Percentiles rank a stretch among this genome's conserved stretches.
These are phyloP conservation scores for Marsdenia floribunda DNA, from an alignment of 257 asterid species.

Conservation along the genomic window DNA sequence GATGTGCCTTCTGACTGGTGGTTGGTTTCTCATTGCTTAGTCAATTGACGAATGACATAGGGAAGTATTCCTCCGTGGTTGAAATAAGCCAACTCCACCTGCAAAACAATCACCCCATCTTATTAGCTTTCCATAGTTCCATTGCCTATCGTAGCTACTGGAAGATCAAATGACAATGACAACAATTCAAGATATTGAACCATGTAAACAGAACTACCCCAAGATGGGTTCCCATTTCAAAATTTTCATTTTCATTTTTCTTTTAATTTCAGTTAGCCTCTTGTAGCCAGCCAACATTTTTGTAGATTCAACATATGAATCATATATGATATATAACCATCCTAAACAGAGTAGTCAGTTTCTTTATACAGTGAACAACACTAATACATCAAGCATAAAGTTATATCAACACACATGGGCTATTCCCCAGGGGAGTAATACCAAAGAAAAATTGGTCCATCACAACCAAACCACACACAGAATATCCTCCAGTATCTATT, in stretches of 20 bases:
- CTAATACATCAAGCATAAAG: neutral
- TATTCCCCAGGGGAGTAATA: neutral
- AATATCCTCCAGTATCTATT: neutral
- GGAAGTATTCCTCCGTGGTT: constrained; percentile 90
- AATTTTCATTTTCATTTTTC: neutral
- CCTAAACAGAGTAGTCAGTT: neutral
- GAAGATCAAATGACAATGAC: neutral
- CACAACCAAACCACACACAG: neutral
- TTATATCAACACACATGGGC: neutral
- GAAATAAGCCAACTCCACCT: constrained; percentile 44
- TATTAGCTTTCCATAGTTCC: neutral
- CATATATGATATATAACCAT: neutral
- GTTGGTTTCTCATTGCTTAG: constrained; percentile 34
- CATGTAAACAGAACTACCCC: neutral
- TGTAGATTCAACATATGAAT: neutral
- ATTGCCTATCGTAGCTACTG: neutral
- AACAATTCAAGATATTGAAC: neutral
- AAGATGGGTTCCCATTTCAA: neutral
- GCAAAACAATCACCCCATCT: neutral
- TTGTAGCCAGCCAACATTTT: neutral
- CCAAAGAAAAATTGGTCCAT: neutral
- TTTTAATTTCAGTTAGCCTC: neutral
- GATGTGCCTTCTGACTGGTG: neutral
- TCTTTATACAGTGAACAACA: neutral
- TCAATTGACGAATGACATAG: constrained; percentile 71